Base-by-base conservation (phyloP, 2,329 filamentous ascomycete species). In the Lachnellula occidentalis region DNA sequence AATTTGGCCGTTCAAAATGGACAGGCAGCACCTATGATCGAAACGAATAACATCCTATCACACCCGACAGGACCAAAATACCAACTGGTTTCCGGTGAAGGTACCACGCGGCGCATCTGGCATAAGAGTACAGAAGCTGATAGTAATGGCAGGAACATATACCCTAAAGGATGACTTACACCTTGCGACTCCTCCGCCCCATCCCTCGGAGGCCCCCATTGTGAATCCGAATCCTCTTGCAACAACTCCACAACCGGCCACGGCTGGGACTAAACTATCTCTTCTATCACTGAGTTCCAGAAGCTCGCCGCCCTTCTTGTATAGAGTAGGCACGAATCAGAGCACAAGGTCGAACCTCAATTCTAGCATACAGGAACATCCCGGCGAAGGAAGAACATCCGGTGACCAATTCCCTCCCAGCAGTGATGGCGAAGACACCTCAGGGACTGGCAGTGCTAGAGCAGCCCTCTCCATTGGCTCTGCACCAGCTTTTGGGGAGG, bases 11-110 rank as follows among this genome's bases (percentile, higher is more conserved):
- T 86, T 52, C 83, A 83, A 61, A 81, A 85, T 66, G 85, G 85
- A 58, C 79, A 86, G 69, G 78, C 83, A 50, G 78, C 83, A 37
- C 86, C 88, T 37, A 82, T 95, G 71, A 87, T 96, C 67, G 94
- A 99, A 78, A 96, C 92, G 51, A 95, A 94, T 73, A 99, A 97
- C 70, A 87, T 85, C 39, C 76, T 99, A 58, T 83, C 82, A 54
- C 87, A 88, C 65, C 92, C 90, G 22, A 83, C 84, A 36, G 89
- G 89, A 5, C 82, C 88, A 22, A 92, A 96, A 65, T 90, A 90
- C 72, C 89, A 95, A 69, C 86, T 99, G 63, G 84, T 96, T 43
- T 91, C 92, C 47, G 94, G 92, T 71, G 94, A 99, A 83, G 94
- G 91, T 89, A 48, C 31, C 57, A 45, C 43, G 45, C 41, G 57